Base-by-base conservation (phyloP, 805 yeast genomes). In the Candida mattraensis region DNA sequence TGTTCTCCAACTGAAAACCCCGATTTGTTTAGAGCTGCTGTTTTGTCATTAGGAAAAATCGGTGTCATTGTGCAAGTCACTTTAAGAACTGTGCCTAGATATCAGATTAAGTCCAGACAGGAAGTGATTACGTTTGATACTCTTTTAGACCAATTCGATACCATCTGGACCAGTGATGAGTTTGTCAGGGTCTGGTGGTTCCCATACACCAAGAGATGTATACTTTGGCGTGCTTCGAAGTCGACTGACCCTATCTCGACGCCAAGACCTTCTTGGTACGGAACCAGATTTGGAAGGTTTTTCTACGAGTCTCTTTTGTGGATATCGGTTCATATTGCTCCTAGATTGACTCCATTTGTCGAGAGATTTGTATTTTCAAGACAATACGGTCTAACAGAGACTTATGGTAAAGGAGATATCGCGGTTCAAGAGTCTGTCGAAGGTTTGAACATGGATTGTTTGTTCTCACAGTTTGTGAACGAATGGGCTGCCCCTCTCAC, bases 151-250 rank as follows among this genome's bases (percentile, higher is more conserved):
- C 69, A 77, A 42, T 87, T 95, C 87, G 87, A 83, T 47, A 68
- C 70, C 10, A 61, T 91, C 28, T 91, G 97, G 95, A 76, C 85
- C 3, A 79, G 87, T 30, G 74, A 87, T n/a, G 99, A 91, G 63
- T 91, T 79, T 54, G 83, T 88, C 29, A 77, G 98, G 46, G 77
- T 88, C 32, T 91, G 98, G 97, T 93, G 98, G 98, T 93, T 84
- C 61, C 98, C 99, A 1, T 93, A 91, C 60, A 72, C 93, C 12
- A 76, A 78, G 33, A 83, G 83, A 54, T 86, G 95, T 67, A 79
- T 88, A 20, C 67, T 88, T 31, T 91, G 98, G 97, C 76, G 94
- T 55, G 98, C 95, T 24, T 65, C 76, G 16, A 87, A 87, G 56
- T 77, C 95, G 1, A 64, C 66, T 17, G 85, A 82, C 23, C 73